A percentile compares a stretch with the other conserved stretches of the same genome.
Conservation (phyloP, 306 rosid genomes). For the Gleditsia sinensis region DNA sequence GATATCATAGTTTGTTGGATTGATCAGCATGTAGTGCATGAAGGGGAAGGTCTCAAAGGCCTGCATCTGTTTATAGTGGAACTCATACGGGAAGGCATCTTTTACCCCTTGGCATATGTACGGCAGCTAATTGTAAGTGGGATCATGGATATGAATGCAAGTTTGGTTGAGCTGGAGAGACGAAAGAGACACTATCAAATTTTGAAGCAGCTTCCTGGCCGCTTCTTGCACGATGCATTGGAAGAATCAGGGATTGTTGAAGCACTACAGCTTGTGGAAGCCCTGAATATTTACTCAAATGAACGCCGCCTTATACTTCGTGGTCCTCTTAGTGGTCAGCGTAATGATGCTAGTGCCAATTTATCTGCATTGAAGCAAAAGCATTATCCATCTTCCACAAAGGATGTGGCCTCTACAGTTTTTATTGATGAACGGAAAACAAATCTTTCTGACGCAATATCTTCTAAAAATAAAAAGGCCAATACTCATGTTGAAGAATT, state of each 20-base stretch:
- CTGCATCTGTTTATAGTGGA: slow-evolving; percentile 79
- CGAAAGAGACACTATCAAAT: slow-evolving; percentile 67
- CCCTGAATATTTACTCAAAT: slow-evolving; percentile 63
- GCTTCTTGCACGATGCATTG: slow-evolving; percentile 59
- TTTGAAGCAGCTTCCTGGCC: slow-evolving; percentile 76
- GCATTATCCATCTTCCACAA: slow-evolving; percentile 44
- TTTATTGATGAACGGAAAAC: slow-evolving; percentile 54
- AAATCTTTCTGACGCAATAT: slow-evolving; percentile 32
- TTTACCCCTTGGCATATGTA: slow-evolving; percentile 86
- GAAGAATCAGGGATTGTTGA: slow-evolving; percentile 68
- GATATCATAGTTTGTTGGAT: slow-evolving; percentile 96
- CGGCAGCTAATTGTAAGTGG: slow-evolving; percentile 95
- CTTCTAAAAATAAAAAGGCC: slow-evolving; percentile 53
- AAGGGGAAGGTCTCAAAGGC: slow-evolving; percentile 82
- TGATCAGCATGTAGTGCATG: slow-evolving; percentile 87
- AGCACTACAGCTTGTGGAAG: slow-evolving; percentile 63
- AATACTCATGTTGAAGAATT: slow-evolving; percentile 66
- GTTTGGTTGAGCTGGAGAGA: slow-evolving; percentile 58
- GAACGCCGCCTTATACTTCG: slow-evolving; percentile 80
- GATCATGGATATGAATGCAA: slow-evolving; percentile 69
- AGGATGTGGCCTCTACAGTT: slow-evolving; percentile 52
- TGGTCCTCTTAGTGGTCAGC: slow-evolving; percentile 45
- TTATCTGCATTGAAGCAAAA: slow-evolving; percentile 48
- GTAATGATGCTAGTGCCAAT: slow-evolving; percentile 38
- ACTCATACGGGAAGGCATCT: slow-evolving; percentile 76